Conservation (phyloP, 345 rosid genomes). For the Pistacia vera region DNA sequence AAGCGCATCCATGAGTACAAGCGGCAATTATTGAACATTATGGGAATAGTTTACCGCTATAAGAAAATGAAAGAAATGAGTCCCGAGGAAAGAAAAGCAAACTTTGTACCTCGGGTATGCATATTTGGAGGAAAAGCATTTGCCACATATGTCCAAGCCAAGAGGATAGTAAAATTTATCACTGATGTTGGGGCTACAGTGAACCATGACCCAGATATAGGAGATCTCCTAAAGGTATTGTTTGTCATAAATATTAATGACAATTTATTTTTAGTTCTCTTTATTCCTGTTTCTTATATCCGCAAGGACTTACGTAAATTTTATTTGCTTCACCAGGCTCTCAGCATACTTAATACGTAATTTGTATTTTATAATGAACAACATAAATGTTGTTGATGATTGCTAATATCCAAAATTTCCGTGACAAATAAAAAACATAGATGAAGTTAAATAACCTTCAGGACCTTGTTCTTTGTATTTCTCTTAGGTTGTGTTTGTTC, state of each 20-base stretch:
- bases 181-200: conserved; percentile 48
- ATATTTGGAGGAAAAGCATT: conserved; percentile 59
- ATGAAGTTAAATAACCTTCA: background rate
- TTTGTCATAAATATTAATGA: background rate
- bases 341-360: too few species aligned
- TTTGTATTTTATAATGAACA: too few species aligned
- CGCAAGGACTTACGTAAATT: too few species aligned
- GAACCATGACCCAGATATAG: conserved; percentile 46
- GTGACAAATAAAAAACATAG: too few species aligned
- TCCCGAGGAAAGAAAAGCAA: conserved; percentile 31
- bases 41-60: conserved; percentile 49
- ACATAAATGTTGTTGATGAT: too few species aligned
- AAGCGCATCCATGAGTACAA: conserved; percentile 60
- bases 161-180: conserved; percentile 56
- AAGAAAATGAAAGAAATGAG: conserved; percentile 56
- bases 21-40: conserved; percentile 45
- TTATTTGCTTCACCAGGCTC: too few species aligned
- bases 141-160: conserved; percentile 59
- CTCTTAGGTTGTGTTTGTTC: conserved; percentile 50
- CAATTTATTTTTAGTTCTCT: too few species aligned
- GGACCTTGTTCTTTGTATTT: background rate
- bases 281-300: too few species aligned
- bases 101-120: conserved; percentile 48
- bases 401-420: too few species aligned
- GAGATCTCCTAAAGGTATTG: conserved; percentile 50